These are phyloP conservation scores for Citrus hindsii DNA, from an alignment of 345 rosid species.

Conservation along the genomic window DNA sequence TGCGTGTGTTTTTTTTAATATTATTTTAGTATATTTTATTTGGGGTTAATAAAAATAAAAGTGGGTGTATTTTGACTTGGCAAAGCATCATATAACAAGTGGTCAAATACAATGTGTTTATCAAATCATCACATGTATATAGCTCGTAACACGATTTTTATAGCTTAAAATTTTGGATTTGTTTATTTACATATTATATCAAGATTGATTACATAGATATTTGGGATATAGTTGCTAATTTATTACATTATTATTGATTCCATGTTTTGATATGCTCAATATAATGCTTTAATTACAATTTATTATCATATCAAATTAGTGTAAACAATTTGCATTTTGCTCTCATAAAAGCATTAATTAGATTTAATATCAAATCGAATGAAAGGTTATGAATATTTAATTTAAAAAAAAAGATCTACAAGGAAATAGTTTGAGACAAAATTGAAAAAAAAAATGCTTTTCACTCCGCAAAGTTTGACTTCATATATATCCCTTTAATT, in stretches of 20 bases:
- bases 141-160: background rate
- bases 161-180: background rate
- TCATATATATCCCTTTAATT: too few species aligned
- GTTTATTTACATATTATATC: too few species aligned
- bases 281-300: background rate
- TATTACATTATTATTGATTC: background rate
- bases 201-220: background rate
- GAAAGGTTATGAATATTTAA: background rate
- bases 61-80: background rate
- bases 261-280: too few species aligned
- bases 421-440: too few species aligned
- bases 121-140: background rate
- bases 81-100: background rate
- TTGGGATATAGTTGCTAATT: background rate
- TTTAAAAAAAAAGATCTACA: too few species aligned
- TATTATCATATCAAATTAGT: background rate
- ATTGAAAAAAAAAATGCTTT: too few species aligned
- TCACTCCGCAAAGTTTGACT: too few species aligned
- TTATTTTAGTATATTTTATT: background rate
- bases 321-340: background rate
- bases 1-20: background rate
- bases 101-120: background rate
- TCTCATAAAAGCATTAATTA: background rate
- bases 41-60: background rate
- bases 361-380: background rate